A percentile compares a stretch with the other conserved stretches of the same genome.
Evolutionary conservation across 208 protist species (phyloP).

Genomic region (Leishmania turanica): DNA sequence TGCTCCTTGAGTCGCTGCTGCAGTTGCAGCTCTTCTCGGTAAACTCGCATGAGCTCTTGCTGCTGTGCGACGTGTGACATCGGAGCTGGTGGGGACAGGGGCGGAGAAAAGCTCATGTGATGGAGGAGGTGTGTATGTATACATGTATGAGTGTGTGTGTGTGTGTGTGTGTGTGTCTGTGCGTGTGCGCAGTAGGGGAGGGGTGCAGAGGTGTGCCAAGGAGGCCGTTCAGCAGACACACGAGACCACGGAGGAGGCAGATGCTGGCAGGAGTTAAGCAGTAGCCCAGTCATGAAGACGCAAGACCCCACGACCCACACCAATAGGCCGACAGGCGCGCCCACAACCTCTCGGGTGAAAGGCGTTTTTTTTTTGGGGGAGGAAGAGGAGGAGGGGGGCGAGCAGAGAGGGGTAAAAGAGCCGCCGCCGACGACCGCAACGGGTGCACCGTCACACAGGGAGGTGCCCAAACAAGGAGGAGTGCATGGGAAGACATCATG

Average conservation of each 20-base stretch:
- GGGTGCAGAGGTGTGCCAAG: neutral
- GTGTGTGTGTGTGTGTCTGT: neutral
- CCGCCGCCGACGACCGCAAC: neutral
- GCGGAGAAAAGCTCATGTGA: neutral
- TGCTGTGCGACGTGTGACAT: slow-evolving; percentile 9
- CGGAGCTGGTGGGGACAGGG: neutral
- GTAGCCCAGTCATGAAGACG: neutral
- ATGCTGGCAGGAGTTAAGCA: neutral
- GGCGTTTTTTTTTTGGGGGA: neutral
- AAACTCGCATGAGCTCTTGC: slow-evolving; percentile 17
- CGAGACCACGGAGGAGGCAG: neutral
- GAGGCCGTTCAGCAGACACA: neutral
- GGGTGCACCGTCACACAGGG: neutral
- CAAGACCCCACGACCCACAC: neutral
- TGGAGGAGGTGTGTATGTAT: neutral
- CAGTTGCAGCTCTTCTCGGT: slow-evolving; percentile 17
- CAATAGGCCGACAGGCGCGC: neutral
- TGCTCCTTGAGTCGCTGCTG: slow-evolving; percentile 26
- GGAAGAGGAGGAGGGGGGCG: neutral
- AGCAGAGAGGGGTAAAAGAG: neutral
- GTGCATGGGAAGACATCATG: neutral
- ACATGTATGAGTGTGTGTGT: neutral
- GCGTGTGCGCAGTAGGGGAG: neutral
- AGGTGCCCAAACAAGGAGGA: neutral
- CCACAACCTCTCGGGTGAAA: neutral